phyloP scores from a whole-genome alignment of 352 stramenopile genomes.

The Phytopythium vexans region DNA sequence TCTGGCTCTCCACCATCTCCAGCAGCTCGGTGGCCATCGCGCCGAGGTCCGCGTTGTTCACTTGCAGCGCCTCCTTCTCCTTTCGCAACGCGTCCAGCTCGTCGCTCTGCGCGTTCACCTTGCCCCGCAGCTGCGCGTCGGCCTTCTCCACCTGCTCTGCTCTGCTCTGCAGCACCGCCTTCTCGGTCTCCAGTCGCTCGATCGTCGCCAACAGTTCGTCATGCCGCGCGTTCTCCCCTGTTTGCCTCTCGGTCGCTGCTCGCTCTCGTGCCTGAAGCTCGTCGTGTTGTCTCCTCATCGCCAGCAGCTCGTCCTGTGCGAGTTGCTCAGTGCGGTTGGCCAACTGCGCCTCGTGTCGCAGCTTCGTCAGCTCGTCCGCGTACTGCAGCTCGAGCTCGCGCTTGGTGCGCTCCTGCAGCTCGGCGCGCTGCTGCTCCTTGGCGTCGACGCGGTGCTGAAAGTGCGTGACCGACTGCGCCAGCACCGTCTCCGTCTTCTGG shows the following conservation, averaged over 20 bases:
- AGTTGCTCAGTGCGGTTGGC: conserved; percentile 23
- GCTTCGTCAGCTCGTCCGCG: conserved; percentile 16
- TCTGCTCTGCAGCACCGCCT: conserved; percentile 59
- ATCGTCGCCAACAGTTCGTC: conserved; percentile 30
- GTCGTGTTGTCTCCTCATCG: conserved; percentile 22
- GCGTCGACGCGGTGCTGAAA: conserved; percentile 57
- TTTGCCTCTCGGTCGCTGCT: conserved; percentile 13
- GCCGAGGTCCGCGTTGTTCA: conserved; percentile 51
- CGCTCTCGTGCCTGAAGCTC: conserved; percentile 25
- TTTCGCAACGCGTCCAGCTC: conserved; percentile 29
- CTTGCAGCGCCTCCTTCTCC: conserved; percentile 31
- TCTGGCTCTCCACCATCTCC: conserved; percentile 61
- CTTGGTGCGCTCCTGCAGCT: conserved; percentile 33
- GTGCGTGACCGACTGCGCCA: conserved; percentile 65
- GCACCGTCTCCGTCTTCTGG: conserved; percentile 74
- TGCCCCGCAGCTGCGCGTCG: conserved; percentile 50
- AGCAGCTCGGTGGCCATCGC: conserved; percentile 64
- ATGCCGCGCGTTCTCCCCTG: conserved; percentile 22
- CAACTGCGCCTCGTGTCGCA: conserved; percentile 32
- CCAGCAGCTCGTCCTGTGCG: conserved; percentile 27
- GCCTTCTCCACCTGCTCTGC: conserved; percentile 57
- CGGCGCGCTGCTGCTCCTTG: conserved; percentile 60
- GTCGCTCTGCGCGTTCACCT: conserved; percentile 38
- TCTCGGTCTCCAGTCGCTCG: conserved; percentile 57
- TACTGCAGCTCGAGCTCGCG: conserved; percentile 38